These are phyloP conservation scores for Pyricularia grisea DNA, from an alignment of 2,329 filamentous ascomycete genomes.

Conservation along the genomic window DNA sequence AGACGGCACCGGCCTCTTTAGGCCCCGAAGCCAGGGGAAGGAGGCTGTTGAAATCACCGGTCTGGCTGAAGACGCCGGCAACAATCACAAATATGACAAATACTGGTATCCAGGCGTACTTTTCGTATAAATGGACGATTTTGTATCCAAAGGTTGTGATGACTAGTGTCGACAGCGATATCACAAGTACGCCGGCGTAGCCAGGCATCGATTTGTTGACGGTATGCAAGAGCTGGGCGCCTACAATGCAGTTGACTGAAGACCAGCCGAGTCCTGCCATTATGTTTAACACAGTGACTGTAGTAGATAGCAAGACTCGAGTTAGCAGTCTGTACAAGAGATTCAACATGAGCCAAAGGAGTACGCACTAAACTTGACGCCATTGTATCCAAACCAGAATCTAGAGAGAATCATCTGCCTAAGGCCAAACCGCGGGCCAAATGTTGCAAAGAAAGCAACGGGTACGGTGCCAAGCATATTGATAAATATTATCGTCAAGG, in stretches of 20 bases:
- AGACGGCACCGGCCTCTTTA: conserved; percentile 40
- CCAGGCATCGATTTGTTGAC: conserved; percentile 63
- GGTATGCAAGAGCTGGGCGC: conserved; percentile 66
- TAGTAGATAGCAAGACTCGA: not conserved
- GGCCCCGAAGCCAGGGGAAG: conserved; percentile 42
- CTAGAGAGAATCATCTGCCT: conserved; percentile 51
- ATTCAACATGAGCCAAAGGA: not conserved
- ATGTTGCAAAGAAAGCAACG: conserved; percentile 45
- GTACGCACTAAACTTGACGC: conserved; percentile 54
- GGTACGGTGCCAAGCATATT: conserved; percentile 55
- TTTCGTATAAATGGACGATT: conserved; percentile 69
- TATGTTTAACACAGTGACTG: conserved; percentile 61
- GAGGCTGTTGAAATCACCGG: conserved; percentile 32
- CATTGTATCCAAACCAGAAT: conserved; percentile 50
- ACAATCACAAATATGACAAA: conserved; percentile 42
- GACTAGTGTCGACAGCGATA: conserved; percentile 56
- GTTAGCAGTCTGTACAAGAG: not conserved
- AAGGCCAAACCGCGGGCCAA: conserved; percentile 48
- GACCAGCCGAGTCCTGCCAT: conserved; percentile 68
- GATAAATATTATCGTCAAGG: conserved; percentile 64
- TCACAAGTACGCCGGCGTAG: conserved; percentile 65
- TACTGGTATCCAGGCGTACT: conserved; percentile 62
- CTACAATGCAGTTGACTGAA: conserved; percentile 70
- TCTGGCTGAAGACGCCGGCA: conserved; percentile 28
- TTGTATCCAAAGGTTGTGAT: conserved; percentile 69